A percentile compares a stretch with the other conserved stretches of the same genome.
These are phyloP conservation scores for Hypoxylon sp. DNA, from an alignment of 2,329 filamentous ascomycete genomes.

Conservation along the genomic window DNA sequence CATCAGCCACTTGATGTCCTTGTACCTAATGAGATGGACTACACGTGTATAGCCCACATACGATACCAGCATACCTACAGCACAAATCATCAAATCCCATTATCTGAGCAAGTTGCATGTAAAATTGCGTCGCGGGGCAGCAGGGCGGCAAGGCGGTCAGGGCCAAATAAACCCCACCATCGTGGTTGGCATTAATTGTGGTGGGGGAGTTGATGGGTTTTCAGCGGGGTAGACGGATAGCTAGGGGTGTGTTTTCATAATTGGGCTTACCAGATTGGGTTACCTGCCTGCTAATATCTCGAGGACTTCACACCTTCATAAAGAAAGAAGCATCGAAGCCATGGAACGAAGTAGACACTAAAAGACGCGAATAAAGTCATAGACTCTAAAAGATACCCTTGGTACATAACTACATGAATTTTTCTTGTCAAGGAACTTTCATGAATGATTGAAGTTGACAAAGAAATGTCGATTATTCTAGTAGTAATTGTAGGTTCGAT, in stretches of 20 bases:
- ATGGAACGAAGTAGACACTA: conserved; percentile 7
- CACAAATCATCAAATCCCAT: conserved; percentile 11
- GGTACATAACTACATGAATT: not conserved
- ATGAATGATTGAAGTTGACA: not conserved
- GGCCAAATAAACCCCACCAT: conserved; percentile 35
- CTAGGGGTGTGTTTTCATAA: conserved; percentile 17
- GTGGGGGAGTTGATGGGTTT: conserved; percentile 34
- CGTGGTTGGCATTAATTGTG: conserved; percentile 34
- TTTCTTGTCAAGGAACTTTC: not conserved
- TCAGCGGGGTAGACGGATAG: conserved; percentile 11
- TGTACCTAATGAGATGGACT: conserved; percentile 14
- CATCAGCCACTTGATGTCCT: not conserved
- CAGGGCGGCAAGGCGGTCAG: conserved; percentile 33
- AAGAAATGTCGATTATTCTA: not conserved
- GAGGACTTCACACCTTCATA: not conserved
- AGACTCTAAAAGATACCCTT: not conserved
- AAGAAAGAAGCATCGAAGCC: not conserved
- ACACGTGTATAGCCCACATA: conserved; percentile 14
- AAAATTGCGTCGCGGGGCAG: conserved; percentile 21
- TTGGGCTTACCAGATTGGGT: conserved; percentile 13
- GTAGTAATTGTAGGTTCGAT: not conserved
- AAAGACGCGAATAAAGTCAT: conserved; percentile 2
- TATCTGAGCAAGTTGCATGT: conserved; percentile 14
- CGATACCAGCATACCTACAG: conserved; percentile 10
- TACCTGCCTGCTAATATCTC: not conserved